Conservation (phyloP, 1,284 basidiomycete genomes). For the Cryptococcus wingfieldii region DNA sequence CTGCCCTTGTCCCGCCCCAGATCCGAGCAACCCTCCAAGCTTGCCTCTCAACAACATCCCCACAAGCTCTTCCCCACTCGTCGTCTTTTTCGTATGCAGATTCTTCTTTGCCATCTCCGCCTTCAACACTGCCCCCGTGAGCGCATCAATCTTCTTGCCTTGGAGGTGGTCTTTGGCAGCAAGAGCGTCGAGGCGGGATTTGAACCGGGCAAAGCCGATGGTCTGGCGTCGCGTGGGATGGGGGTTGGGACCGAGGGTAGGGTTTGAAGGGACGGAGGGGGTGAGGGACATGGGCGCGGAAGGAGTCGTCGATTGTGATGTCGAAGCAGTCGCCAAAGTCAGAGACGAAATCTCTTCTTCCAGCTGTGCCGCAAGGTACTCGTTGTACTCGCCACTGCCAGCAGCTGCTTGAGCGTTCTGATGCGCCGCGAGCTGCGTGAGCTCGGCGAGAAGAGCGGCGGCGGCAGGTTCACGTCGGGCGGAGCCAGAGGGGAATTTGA, state of each 20-base stretch:
- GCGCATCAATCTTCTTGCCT: constrained; percentile 86
- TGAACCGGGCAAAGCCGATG: constrained; percentile 96
- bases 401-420: constrained; percentile 20
- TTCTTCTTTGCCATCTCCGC: constrained; percentile 99
- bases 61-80: constrained; percentile 50
- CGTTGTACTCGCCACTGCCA: constrained; percentile 12
- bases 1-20: not conserved
- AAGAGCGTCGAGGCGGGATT: constrained; percentile 78
- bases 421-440: constrained; percentile 34
- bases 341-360: constrained; percentile 41
- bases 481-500: constrained; percentile 73
- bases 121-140: constrained; percentile 89
- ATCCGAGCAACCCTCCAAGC: constrained; percentile 23
- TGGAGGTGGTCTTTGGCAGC: constrained; percentile 84
- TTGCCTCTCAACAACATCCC: constrained; percentile 39
- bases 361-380: constrained; percentile 17
- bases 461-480: constrained; percentile 13
- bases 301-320: constrained; percentile 41
- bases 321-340: constrained; percentile 37
- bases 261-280: constrained; percentile 34
- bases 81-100: constrained; percentile 86
- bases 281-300: constrained; percentile 54
- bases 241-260: constrained; percentile 26
- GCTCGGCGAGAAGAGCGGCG: constrained; percentile 32
- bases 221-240: constrained; percentile 64